phyloP scores from a whole-genome alignment of 352 stramenopile genomes.

The Globisporangium abappressorium region DNA sequence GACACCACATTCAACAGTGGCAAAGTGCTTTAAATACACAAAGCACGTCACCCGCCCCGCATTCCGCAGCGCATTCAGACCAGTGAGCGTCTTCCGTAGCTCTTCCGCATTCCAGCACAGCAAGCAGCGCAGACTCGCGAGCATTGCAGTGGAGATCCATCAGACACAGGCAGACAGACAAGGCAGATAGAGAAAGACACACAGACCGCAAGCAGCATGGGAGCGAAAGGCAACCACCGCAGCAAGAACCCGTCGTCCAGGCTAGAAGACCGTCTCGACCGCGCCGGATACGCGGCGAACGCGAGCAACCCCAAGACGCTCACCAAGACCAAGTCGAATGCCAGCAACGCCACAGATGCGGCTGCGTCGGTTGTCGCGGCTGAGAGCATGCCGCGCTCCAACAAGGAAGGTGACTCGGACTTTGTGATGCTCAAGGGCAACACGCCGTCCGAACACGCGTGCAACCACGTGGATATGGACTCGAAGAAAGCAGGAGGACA shows the following conservation, averaged over 20 bases:
- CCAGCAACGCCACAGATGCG: neutral
- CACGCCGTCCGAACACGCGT: constrained; percentile 28
- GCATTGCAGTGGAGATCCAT: neutral
- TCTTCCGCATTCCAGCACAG: neutral
- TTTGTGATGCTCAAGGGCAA: constrained; percentile 20
- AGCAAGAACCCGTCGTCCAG: neutral
- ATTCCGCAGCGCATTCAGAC: neutral
- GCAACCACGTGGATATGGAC: constrained; percentile 11
- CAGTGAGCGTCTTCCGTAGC: neutral
- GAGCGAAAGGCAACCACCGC: constrained; percentile 8
- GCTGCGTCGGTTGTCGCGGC: neutral
- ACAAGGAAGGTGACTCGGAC: constrained; percentile 15
- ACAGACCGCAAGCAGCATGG: neutral
- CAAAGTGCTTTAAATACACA: neutral
- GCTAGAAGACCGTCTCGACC: constrained; percentile 12
- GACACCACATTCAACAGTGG: constrained; percentile 12
- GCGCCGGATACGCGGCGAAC: constrained; percentile 9
- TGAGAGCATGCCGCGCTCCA: constrained; percentile 19
- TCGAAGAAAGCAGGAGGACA: constrained; percentile 2
- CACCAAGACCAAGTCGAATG: constrained; percentile 8
- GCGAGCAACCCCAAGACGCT: neutral
- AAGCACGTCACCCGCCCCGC: constrained; percentile 1
- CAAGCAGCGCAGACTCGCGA: neutral
- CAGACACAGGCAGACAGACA: neutral
- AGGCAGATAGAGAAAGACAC: neutral